phyloP scores from a whole-genome alignment of 2,329 filamentous ascomycete species.

The Teratosphaeriaceae sp. region DNA sequence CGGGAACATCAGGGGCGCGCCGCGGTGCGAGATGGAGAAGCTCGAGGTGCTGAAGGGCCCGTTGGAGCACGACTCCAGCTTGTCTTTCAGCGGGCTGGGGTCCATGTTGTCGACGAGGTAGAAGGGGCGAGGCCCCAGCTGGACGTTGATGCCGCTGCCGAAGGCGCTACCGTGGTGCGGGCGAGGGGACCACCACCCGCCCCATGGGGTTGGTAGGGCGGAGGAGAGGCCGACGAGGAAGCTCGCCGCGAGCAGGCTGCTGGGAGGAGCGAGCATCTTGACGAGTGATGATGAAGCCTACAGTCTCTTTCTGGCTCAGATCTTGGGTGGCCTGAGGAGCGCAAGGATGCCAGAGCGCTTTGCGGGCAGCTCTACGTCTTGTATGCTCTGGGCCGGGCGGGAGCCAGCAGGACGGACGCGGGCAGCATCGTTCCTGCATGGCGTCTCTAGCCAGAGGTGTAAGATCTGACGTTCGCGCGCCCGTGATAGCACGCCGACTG shows the following conservation, averaged over 20 bases:
- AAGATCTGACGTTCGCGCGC: too few relatives aligned
- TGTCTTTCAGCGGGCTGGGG: slow-evolving; percentile 51
- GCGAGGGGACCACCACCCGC: not conserved
- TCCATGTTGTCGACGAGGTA: slow-evolving; percentile 60
- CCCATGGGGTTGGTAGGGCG: slow-evolving; percentile 3
- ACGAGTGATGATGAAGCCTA: slow-evolving; percentile 26
- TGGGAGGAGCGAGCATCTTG: not conserved
- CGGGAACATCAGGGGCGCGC: slow-evolving; percentile 56
- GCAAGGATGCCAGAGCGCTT: too few relatives aligned
- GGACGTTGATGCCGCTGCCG: slow-evolving; percentile 32
- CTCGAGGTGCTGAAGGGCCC: slow-evolving; percentile 45
- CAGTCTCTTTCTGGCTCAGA: too few relatives aligned
- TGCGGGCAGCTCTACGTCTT: too few relatives aligned
- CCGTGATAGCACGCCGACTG: too few relatives aligned
- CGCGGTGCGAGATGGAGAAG: slow-evolving; percentile 57
- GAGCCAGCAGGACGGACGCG: too few relatives aligned
- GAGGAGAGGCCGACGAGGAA: not conserved
- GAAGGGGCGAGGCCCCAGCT: slow-evolving; percentile 58
- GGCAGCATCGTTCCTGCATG: too few relatives aligned
- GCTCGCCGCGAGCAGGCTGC: not conserved
- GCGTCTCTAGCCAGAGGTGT: too few relatives aligned
- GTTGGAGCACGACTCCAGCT: slow-evolving; percentile 54
- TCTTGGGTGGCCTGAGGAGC: too few relatives aligned
- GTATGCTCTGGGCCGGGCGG: too few relatives aligned
- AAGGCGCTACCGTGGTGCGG: not conserved